Evolutionary conservation across 2,329 filamentous ascomycete genomes (phyloP).

Genomic region (Fonsecaea erecta): DNA sequence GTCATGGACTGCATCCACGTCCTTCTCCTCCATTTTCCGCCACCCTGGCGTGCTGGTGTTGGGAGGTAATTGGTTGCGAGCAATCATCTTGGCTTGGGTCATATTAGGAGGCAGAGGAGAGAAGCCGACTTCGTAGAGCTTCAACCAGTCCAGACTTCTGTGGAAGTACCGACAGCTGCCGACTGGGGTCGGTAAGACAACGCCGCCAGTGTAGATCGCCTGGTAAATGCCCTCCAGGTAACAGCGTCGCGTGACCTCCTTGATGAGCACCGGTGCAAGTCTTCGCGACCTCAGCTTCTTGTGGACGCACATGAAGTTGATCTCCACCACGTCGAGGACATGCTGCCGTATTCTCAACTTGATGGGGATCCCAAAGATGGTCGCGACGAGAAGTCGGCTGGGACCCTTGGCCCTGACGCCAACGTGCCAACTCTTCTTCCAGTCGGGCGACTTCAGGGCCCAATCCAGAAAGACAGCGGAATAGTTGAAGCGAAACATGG

Average conservation of each 20-base stretch:
- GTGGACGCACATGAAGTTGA: slow-evolving; percentile 98
- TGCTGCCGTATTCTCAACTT: slow-evolving; percentile 78
- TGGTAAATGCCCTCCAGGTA: slow-evolving; percentile 88
- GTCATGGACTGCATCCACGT: slow-evolving; percentile 74
- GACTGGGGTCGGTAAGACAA: slow-evolving; percentile 87
- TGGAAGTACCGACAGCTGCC: slow-evolving; percentile 96
- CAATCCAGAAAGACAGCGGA: slow-evolving; percentile 86
- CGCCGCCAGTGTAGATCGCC: slow-evolving; percentile 92
- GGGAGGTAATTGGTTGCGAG: slow-evolving; percentile 82
- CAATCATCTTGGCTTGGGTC: slow-evolving; percentile 82
- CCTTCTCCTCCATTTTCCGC: slow-evolving; percentile 77
- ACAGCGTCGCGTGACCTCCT: slow-evolving; percentile 92
- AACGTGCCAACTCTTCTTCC: slow-evolving; percentile 93
- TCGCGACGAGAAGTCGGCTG: slow-evolving; percentile 87
- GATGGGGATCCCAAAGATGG: slow-evolving; percentile 92
- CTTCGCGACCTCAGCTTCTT: slow-evolving; percentile 96
- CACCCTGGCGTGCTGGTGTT: slow-evolving; percentile 74
- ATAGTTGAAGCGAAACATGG: slow-evolving; percentile 98
- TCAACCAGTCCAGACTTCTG: slow-evolving; percentile 91
- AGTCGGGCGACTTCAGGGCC: slow-evolving; percentile 93
- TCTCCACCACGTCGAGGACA: slow-evolving; percentile 78
- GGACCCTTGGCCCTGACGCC: slow-evolving; percentile 78
- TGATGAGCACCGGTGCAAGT: slow-evolving; percentile 91
- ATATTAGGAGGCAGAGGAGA: slow-evolving; percentile 82
- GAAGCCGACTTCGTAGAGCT: slow-evolving; percentile 93